Evolutionary conservation across 805 yeast genomes (phyloP), one percentile per base, ranked within the genome.

Genomic region (Yueomyces sinensis): DNA sequence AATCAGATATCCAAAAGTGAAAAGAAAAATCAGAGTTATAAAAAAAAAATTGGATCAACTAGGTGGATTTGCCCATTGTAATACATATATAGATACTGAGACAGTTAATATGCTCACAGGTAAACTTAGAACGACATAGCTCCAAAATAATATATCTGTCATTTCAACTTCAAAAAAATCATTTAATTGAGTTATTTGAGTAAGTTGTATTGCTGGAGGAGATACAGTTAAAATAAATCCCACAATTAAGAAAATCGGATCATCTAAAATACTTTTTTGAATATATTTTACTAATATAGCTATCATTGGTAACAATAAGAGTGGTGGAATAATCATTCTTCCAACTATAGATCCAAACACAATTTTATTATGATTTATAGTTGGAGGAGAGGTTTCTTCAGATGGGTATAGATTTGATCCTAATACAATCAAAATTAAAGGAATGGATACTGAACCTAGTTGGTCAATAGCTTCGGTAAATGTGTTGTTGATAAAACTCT

Each of bases 81-180:
- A 46, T 17, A 63, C 69, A 27, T 51, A 54, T 46, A 81, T 68
- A 30, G 83, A 72, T 6, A 74, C 65, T 17, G 77, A 80, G 20
- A 81, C 89, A 36, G 78, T 75, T 29, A 70, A 56, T 24, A 81
- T 81, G 20, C 89, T 78, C 4, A 81, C 75, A 0, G 93, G 93
- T 36, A 81, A 62, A 13, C 87, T 78, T 43, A 81, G 57, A 2
- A 81, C 67, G 14, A 73, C 89, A 45, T 81, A 81, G 4, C 91
- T 89, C 81, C 87, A 81, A 43, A 81, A 81, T 42, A 81, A 60
- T 14, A 81, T 80, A 20, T 83, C 83, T 0, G 82, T 77, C 89
- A 81, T 81, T 54, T 81, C 93, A 47, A 71, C 75, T 50, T 81
- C 87, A 54, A 71, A 81, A 31, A 80, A 63, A 44, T 74, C 77